Evolutionary conservation across 2,329 filamentous ascomycete species (phyloP).

Genomic region (Claviceps fusiformis): DNA sequence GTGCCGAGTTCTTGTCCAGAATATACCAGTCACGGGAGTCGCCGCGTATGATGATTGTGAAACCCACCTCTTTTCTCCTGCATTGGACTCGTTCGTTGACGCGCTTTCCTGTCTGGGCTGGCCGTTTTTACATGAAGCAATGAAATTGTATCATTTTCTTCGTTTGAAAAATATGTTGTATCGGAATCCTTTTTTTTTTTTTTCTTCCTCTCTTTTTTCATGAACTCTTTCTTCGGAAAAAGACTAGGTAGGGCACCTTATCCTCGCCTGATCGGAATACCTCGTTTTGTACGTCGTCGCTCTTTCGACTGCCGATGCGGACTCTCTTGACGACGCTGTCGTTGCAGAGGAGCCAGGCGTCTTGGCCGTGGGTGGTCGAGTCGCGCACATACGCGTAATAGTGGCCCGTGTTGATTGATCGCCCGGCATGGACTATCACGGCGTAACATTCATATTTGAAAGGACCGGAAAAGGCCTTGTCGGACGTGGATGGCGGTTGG

Average conservation of each 20-base stretch:
- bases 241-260: constrained; percentile 33
- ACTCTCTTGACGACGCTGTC: constrained; percentile 29
- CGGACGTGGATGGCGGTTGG: constrained; percentile 15
- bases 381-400: constrained; percentile 62
- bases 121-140: too few relatives aligned
- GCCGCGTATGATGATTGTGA: too few relatives aligned
- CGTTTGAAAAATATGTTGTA: background rate
- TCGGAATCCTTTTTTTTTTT: background rate
- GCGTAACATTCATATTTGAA: constrained; percentile 78
- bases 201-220: background rate
- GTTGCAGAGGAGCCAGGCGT: constrained; percentile 36
- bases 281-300: constrained; percentile 21
- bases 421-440: constrained; percentile 64
- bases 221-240: constrained; percentile 26
- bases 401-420: constrained; percentile 57
- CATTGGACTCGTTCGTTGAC: too few relatives aligned
- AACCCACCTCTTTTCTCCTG: too few relatives aligned
- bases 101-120: too few relatives aligned
- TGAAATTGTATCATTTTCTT: background rate
- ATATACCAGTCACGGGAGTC: too few relatives aligned
- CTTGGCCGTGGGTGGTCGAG: constrained; percentile 28
- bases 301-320: constrained; percentile 25
- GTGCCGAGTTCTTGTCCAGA: background rate
- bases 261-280: constrained; percentile 25
- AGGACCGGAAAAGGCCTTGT: constrained; percentile 34